phyloP scores from a whole-genome alignment of 768 basidiomycete species.

The Amanita muscaria region DNA sequence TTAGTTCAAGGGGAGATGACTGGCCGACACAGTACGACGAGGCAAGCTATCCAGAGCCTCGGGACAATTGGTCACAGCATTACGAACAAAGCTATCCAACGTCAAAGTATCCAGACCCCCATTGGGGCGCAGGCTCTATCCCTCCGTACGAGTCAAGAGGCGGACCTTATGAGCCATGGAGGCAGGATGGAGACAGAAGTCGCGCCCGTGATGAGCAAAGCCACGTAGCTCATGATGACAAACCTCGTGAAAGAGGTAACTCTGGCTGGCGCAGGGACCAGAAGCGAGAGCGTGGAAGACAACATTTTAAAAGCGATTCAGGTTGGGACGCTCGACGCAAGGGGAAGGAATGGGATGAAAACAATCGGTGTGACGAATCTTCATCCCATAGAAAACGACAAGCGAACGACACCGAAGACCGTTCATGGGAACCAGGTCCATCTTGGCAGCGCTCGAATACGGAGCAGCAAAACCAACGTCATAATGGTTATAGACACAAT shows the following conservation, averaged over 20 bases:
- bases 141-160: constrained; percentile 32
- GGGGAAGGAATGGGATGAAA: constrained; percentile 32
- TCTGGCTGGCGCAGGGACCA: constrained; percentile 29
- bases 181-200: constrained; percentile 29
- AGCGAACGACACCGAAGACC: constrained; percentile 32
- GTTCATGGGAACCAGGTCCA: constrained; percentile 67
- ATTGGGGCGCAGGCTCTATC: constrained; percentile 30
- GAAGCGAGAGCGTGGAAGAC: constrained; percentile 30
- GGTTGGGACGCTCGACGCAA: constrained; percentile 48
- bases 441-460: constrained; percentile 48
- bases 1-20: constrained; percentile 37
- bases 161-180: constrained; percentile 33
- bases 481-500: constrained; percentile 28
- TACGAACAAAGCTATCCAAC: constrained; percentile 37
- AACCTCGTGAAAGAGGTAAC: constrained; percentile 24
- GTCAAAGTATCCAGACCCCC: constrained; percentile 38
- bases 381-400: constrained; percentile 21
- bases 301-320: constrained; percentile 35
- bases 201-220: constrained; percentile 27
- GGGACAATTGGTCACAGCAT: constrained; percentile 41
- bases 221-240: constrained; percentile 18
- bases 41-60: constrained; percentile 31
- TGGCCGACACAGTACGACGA: constrained; percentile 35
- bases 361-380: constrained; percentile 19
- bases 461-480: constrained; percentile 31